Evolutionary conservation across 305 asterid genomes (phyloP), one percentile per base, ranked within the genome.

Genomic region (Fraxinus sp.): DNA sequence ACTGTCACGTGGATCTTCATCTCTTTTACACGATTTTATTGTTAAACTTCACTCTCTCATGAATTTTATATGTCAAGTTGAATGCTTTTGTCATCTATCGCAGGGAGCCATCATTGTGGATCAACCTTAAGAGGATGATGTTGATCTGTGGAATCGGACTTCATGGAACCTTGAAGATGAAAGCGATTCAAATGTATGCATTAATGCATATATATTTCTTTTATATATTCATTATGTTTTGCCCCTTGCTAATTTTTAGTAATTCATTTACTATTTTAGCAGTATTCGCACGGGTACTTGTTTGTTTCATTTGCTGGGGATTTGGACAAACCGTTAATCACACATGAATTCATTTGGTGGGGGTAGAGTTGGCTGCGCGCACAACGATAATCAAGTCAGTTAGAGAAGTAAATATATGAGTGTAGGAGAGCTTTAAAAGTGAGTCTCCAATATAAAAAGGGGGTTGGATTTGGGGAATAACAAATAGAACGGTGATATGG

Each of bases 101-200:
- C 73, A 94, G 98, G 99, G 97, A 84, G 94, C 98, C 66, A 89
- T 95, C 74, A 92, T 95, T 73, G 86, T 89, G 84, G 99, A 94
- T 85, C 98, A 92, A 85, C 97, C 92, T 37, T 86, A 91, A n/a
- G 97, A 94, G 70, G 97, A 91, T 33, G 94, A 89, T 80, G 82
- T 84, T 81, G 87, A 84, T 84, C 39, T 86, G 62, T 95, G 98
- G 99, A 89, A 84, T 62, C 92, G 52, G 76, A 78, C 93, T 78
- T 83, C 96, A 30, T 92, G 97, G 97, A 89, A 46, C 64, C 85
- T 77, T 35, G 91, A 89, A 81, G 95, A 89, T 2, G 95, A 85
- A 75, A 92, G 87, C 88, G 82, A 68, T 82, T 39, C 90, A 59
- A 85, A 83, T 82, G 98, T 93, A 85, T 79, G 90, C 28, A 30